Conservation (phyloP, 257 asterid species). For the Solanum pimpinellifolium region DNA sequence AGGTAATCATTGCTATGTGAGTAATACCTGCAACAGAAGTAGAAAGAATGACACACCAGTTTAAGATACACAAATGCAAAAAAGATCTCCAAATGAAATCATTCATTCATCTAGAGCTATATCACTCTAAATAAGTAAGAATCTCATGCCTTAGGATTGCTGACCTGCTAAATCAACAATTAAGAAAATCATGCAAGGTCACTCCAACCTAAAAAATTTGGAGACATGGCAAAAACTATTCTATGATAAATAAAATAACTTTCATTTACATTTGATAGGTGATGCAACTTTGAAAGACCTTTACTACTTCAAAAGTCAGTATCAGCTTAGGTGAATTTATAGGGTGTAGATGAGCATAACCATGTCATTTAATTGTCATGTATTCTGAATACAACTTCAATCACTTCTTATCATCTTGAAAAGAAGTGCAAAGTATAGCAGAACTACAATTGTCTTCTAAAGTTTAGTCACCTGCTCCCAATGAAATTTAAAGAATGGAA, state of each 20-base stretch:
- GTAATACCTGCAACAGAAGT: constrained; percentile 48
- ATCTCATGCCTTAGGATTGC: neutral
- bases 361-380: neutral
- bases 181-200: neutral
- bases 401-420: neutral
- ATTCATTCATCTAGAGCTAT: neutral
- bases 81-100: neutral
- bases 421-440: neutral
- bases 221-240: neutral
- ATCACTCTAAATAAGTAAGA: neutral
- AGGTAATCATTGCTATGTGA: constrained; percentile 81
- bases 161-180: neutral
- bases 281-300: neutral
- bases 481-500: neutral
- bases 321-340: neutral
- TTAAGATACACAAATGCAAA: neutral
- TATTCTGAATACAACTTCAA: neutral
- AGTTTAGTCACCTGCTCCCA: neutral
- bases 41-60: neutral
- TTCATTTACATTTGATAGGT: neutral
- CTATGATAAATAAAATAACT: neutral
- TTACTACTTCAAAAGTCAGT: neutral
- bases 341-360: neutral
- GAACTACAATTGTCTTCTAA: neutral
- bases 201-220: neutral